These are phyloP conservation scores for Aspergillus bertholletiae DNA, from an alignment of 495 filamentous ascomycete genomes.

Conservation along the genomic window DNA sequence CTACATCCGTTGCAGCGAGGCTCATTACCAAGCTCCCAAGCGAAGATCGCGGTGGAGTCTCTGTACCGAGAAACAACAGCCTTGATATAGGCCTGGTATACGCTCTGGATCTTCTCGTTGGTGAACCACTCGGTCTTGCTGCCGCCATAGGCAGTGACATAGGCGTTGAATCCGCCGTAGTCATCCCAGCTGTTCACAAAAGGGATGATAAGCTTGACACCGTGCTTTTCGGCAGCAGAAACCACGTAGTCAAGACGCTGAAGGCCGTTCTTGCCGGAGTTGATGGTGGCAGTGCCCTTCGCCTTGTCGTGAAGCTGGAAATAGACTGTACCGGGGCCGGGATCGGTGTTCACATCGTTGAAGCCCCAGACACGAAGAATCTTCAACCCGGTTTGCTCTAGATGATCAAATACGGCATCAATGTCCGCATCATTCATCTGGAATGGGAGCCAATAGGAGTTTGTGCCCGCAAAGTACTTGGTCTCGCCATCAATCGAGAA, in stretches of 20 bases:
- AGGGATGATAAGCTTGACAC: slow-evolving; percentile 58
- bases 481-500: slow-evolving; percentile 62
- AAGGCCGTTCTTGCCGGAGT: slow-evolving; percentile 63
- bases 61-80: slow-evolving; percentile 59
- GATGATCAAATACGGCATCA: slow-evolving; percentile 47
- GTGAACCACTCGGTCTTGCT: slow-evolving; percentile 53
- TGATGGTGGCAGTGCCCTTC: slow-evolving; percentile 53
- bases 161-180: slow-evolving; percentile 42
- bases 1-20: slow-evolving; percentile 62
- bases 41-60: slow-evolving; percentile 56
- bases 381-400: slow-evolving; percentile 53
- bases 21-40: slow-evolving; percentile 73
- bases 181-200: slow-evolving; percentile 45
- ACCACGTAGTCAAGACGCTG: slow-evolving; percentile 66
- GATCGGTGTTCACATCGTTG: slow-evolving; percentile 53
- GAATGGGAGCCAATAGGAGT: slow-evolving; percentile 71
- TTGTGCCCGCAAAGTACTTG: slow-evolving; percentile 64
- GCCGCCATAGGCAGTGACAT: slow-evolving; percentile 61
- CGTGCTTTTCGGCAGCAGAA: slow-evolving; percentile 50
- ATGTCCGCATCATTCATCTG: slow-evolving; percentile 58
- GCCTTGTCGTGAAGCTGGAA: slow-evolving; percentile 52
- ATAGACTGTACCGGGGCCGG: slow-evolving; percentile 47
- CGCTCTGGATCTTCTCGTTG: slow-evolving; percentile 47
- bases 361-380: slow-evolving; percentile 72
- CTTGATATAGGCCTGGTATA: slow-evolving; percentile 61